A percentile compares a stretch with the other conserved stretches of the same genome.
These are phyloP conservation scores for Hygrocybe coccinea DNA, from an alignment of 768 basidiomycete genomes.

Conservation along the genomic window DNA sequence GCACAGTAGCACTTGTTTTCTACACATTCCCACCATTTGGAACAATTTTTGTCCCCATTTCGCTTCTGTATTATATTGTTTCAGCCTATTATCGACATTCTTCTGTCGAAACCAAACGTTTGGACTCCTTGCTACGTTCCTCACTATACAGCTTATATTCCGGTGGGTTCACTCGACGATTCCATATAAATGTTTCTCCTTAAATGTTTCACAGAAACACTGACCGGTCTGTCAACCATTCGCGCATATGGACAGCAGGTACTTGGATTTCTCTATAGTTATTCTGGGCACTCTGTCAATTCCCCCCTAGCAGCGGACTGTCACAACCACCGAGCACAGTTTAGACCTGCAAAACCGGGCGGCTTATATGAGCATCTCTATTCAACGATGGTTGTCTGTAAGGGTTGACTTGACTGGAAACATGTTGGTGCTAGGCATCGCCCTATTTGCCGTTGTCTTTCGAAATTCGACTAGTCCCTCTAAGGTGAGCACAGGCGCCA, in stretches of 20 bases:
- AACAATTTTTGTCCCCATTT: constrained; percentile 54
- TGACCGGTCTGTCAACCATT: constrained; percentile 62
- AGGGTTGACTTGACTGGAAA: constrained; percentile 66
- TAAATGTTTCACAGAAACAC: constrained; percentile 38
- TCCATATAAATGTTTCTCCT: background rate
- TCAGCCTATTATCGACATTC: constrained; percentile 55
- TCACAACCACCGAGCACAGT: constrained; percentile 47
- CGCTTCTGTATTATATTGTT: constrained; percentile 47
- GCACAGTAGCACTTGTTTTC: constrained; percentile 56
- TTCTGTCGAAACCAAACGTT: constrained; percentile 60
- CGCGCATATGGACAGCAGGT: constrained; percentile 56
- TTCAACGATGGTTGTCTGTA: constrained; percentile 61
- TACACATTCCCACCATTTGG: constrained; percentile 67
- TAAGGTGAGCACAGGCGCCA: constrained; percentile 42
- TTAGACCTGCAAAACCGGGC: constrained; percentile 59
- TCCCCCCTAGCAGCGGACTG: constrained; percentile 38
- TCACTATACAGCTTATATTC: constrained; percentile 53
- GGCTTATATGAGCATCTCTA: constrained; percentile 58
- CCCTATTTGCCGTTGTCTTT: constrained; percentile 62
- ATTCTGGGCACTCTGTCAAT: background rate
- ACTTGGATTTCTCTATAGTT: constrained; percentile 5
- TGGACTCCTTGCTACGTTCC: constrained; percentile 60
- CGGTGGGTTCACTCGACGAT: constrained; percentile 32
- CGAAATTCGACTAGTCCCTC: constrained; percentile 51
- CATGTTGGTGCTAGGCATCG: constrained; percentile 64